Conservation (phyloP, 2,329 filamentous ascomycete genomes). For the Fusarium kyushuense region DNA sequence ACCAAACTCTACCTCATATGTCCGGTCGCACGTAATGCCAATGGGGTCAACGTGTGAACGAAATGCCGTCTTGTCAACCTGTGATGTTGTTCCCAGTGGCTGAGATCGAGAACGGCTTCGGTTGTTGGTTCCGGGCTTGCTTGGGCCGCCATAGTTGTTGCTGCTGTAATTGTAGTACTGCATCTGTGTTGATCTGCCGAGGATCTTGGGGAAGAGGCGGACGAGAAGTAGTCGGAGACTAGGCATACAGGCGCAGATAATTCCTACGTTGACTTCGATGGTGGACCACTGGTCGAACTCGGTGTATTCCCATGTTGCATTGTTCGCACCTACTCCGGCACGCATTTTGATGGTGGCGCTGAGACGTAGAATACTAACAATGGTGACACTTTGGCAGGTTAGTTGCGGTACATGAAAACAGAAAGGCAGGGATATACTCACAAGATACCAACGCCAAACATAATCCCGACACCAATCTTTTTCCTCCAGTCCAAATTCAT, state of each 20-base stretch:
- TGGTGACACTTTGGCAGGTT: conserved; percentile 49
- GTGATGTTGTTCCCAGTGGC: conserved; percentile 40
- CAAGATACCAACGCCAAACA: conserved; percentile 64
- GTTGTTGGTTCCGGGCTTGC: conserved; percentile 3
- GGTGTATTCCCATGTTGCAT: conserved; percentile 54
- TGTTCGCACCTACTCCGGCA: conserved; percentile 39
- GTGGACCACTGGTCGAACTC: conserved; percentile 53
- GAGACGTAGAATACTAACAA: conserved; percentile 56
- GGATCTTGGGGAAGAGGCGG: conserved; percentile 55
- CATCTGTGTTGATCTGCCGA: conserved; percentile 48
- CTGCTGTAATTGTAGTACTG: conserved; percentile 39
- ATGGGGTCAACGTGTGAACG: conserved; percentile 31
- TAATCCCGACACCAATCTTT: conserved; percentile 61
- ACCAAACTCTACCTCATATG: conserved; percentile 53
- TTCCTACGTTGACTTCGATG: conserved; percentile 55
- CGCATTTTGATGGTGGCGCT: conserved; percentile 50
- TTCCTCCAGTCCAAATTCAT: conserved; percentile 61
- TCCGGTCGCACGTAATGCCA: conserved; percentile 52
- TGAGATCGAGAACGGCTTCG: conserved; percentile 20
- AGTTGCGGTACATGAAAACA: rapidly evolving
- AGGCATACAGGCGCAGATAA: conserved; percentile 58
- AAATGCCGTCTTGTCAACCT: conserved; percentile 19
- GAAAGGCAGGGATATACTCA: conserved; percentile 39
- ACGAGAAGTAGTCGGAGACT: conserved; percentile 53
- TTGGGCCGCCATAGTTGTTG: conserved; percentile 6